These are phyloP conservation scores for Xylariaceae sp. DNA, from an alignment of 2,329 filamentous ascomycete species.

Conservation along the genomic window DNA sequence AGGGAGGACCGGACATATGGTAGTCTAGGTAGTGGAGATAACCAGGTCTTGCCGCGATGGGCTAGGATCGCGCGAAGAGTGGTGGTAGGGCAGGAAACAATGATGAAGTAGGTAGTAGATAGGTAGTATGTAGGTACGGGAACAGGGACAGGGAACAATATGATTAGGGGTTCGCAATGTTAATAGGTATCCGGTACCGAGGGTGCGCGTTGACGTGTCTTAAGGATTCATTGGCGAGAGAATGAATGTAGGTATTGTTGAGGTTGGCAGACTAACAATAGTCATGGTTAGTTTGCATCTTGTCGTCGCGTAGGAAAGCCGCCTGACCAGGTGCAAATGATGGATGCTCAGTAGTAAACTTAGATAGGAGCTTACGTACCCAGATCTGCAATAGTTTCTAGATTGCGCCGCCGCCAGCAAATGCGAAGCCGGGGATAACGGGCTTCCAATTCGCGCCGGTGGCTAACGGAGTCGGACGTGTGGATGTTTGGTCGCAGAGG, in stretches of 20 bases:
- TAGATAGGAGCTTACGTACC: conserved; percentile 4
- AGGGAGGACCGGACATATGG: neutral
- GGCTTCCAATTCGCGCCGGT: neutral
- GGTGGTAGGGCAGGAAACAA: neutral
- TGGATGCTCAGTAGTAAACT: conserved; percentile 5
- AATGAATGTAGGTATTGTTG: neutral
- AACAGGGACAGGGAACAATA: conserved; percentile 6
- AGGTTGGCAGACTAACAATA: neutral
- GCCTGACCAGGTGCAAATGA: conserved; percentile 11
- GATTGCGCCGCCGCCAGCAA: neutral
- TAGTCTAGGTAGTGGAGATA: neutral
- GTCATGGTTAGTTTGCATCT: conserved; percentile 8
- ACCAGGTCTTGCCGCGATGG: neutral
- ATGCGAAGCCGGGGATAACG: neutral
- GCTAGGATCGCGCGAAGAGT: neutral
- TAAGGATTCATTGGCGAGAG: conserved; percentile 14
- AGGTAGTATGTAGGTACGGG: neutral
- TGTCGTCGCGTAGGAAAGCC: conserved; percentile 6
- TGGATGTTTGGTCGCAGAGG: neutral
- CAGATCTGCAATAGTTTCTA: neutral
- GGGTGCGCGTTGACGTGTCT: conserved; percentile 8
- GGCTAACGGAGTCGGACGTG: neutral
- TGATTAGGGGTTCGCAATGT: conserved; percentile 2
- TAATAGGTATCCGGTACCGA: conserved; percentile 8
- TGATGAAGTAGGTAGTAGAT: neutral